A percentile compares a stretch with the other conserved stretches of the same genome.
Evolutionary conservation across 2,329 filamentous ascomycete genomes (phyloP).

Genomic region (Pseudogymnoascus sp.): DNA sequence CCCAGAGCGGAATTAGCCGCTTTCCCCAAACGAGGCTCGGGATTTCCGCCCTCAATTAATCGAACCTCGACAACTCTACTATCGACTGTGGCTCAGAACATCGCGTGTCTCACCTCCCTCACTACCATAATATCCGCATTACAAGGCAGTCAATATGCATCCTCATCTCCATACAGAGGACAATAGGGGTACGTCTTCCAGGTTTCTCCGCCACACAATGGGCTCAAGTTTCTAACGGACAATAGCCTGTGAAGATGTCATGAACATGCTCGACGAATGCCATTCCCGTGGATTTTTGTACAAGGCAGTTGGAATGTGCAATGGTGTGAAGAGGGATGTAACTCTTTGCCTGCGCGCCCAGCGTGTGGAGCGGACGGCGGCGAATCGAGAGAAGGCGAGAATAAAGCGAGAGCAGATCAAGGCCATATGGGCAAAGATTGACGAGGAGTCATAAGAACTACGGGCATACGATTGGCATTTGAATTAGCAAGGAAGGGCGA

Average conservation of each 20-base stretch:
- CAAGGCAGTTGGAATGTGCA: slow-evolving; percentile 88
- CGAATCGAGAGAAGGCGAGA: slow-evolving; percentile 65
- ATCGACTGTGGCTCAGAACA: background rate
- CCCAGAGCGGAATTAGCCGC: background rate
- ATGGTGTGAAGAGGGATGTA: slow-evolving; percentile 72
- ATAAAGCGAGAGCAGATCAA: slow-evolving; percentile 66
- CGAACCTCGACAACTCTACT: background rate
- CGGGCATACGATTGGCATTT: background rate
- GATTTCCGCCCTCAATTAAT: background rate
- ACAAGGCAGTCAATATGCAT: slow-evolving; percentile 61
- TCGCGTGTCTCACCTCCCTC: background rate
- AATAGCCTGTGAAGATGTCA: slow-evolving; percentile 87
- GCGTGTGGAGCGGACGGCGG: slow-evolving; percentile 66
- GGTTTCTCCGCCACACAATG: background rate
- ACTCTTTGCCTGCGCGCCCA: slow-evolving; percentile 78
- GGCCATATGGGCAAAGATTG: slow-evolving; percentile 71
- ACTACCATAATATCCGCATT: background rate
- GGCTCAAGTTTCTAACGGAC: slow-evolving; percentile 16
- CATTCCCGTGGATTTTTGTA: slow-evolving; percentile 86
- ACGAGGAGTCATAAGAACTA: slow-evolving; percentile 51
- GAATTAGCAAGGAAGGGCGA: background rate
- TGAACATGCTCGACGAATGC: slow-evolving; percentile 90
- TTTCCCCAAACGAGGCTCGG: background rate
- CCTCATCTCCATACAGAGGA: slow-evolving; percentile 92
- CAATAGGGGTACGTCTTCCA: slow-evolving; percentile 59